Base-by-base conservation (phyloP, 306 rosid species). In the Glycine tomentella region DNA sequence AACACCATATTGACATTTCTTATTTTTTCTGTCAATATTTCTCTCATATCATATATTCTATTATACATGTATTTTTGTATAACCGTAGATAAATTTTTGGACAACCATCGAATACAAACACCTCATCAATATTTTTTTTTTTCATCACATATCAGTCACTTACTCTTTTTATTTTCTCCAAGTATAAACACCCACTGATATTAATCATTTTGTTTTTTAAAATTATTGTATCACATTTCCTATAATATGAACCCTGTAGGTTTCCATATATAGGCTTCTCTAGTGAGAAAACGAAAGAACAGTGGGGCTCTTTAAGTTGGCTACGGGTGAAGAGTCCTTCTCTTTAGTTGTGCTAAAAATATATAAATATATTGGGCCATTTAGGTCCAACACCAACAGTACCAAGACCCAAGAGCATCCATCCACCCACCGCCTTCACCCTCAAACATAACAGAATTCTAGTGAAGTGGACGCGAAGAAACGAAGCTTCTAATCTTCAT, bases 381-480 rank as follows among this genome's bases (percentile, higher is more conserved):
- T 74, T 40, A 59, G 69, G 56, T 48, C 74, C 89, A 62, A 55
- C 58, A 53, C 55, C 76, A 12, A 57, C 20, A 67, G 42, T 15
- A 72, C 12, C 20, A 74, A 75, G 79, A 76, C 49, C 66, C 80
- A 85, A 67, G 67, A 75, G 75, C 68, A 83, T 53, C 81, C 85
- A 74, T 81, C 92, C 91, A 84, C 91, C 96, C 40, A 33, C 20
- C 20, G 20, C 20, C 20, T 20, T 20, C 20, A 20, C 80, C 38
- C 73, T 68, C 78, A 82, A 62, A 83, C 36, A 68, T 72, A 90
- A 90, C 92, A 86, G 92, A 91, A 87, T 86, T 95, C 90, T 75
- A 89, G 97, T 95, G 99, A 90, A 95, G 99, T 95, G 97, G 88
- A 95, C 90, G 97, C 97, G 86, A 95, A 92, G 99, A 89, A 95